Conservation (phyloP, 2,329 filamentous ascomycete genomes). For the Alternaria hordeiaustralica region DNA sequence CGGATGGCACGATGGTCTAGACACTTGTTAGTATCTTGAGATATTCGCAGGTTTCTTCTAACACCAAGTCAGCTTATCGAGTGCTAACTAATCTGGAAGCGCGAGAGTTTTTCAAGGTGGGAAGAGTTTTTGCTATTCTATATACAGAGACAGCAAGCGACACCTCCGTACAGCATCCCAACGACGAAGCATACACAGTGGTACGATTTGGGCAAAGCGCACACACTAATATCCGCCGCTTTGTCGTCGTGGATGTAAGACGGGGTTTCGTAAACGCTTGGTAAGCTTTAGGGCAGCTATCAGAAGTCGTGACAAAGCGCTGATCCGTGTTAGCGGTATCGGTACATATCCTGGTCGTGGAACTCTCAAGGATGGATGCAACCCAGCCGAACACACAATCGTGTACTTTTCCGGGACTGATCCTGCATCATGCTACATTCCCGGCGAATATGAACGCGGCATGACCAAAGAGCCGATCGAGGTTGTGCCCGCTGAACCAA, state of each 20-base stretch:
- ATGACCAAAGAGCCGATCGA: constrained; percentile 49
- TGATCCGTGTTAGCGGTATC: constrained; percentile 41
- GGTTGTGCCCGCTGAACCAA: constrained; percentile 30
- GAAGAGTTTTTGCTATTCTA: constrained; percentile 32
- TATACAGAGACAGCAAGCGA: constrained; percentile 21
- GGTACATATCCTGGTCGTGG: constrained; percentile 50
- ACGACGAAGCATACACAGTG: constrained; percentile 15
- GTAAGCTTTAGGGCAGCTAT: neutral
- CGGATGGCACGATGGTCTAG: constrained; percentile 15
- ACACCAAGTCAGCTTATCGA: constrained; percentile 17
- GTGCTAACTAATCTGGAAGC: constrained; percentile 25
- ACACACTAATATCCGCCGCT: constrained; percentile 35
- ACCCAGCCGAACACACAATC: constrained; percentile 47
- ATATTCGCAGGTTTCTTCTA: neutral
- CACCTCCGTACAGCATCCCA: neutral
- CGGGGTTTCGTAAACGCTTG: constrained; percentile 33
- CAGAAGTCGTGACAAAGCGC: too few relatives aligned
- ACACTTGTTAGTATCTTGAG: constrained; percentile 1
- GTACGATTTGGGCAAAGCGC: constrained; percentile 19
- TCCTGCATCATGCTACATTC: constrained; percentile 13
- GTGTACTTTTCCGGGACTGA: constrained; percentile 33
- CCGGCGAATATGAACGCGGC: constrained; percentile 38
- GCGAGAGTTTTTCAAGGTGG: constrained; percentile 21
- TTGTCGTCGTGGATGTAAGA: constrained; percentile 29
- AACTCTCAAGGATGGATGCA: constrained; percentile 46